phyloP scores from a whole-genome alignment of 306 rosid species.

The Sicyos edulis region DNA sequence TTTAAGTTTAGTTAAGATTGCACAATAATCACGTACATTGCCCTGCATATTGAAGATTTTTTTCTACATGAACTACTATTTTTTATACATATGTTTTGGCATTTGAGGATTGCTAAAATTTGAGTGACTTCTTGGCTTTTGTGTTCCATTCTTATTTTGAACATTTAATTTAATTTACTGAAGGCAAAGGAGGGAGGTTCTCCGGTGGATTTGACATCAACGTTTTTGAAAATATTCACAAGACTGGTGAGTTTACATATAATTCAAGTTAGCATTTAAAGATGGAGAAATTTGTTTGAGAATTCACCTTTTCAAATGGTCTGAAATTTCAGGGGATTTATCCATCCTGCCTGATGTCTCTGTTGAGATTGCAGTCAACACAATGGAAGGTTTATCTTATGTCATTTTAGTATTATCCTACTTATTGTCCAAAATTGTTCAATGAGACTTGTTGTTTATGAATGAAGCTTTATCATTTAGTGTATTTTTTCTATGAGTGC shows the following conservation, averaged over 20 bases:
- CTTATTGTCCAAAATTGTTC: not conserved
- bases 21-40: not conserved
- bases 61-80: not conserved
- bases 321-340: slow-evolving; percentile 53
- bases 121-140: slow-evolving; percentile 5
- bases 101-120: not conserved
- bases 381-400: slow-evolving; percentile 58
- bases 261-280: not conserved
- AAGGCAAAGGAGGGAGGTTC: slow-evolving; percentile 81
- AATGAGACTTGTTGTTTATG: not conserved
- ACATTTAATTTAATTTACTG: slow-evolving; percentile 21
- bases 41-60: not conserved
- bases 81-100: not conserved
- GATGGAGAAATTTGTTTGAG: not conserved
- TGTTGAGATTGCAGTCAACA: slow-evolving; percentile 70
- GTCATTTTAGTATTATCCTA: not conserved
- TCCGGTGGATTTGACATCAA: slow-evolving; percentile 93
- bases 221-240: slow-evolving; percentile 78
- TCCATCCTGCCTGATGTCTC: slow-evolving; percentile 74
- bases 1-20: not conserved
- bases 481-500: slow-evolving; percentile 18
- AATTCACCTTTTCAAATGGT: slow-evolving; percentile 19
- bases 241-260: slow-evolving; percentile 48
- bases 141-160: not conserved
- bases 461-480: not conserved